Conservation (phyloP, 1,284 basidiomycete species). For the Trametes hirsuta region DNA sequence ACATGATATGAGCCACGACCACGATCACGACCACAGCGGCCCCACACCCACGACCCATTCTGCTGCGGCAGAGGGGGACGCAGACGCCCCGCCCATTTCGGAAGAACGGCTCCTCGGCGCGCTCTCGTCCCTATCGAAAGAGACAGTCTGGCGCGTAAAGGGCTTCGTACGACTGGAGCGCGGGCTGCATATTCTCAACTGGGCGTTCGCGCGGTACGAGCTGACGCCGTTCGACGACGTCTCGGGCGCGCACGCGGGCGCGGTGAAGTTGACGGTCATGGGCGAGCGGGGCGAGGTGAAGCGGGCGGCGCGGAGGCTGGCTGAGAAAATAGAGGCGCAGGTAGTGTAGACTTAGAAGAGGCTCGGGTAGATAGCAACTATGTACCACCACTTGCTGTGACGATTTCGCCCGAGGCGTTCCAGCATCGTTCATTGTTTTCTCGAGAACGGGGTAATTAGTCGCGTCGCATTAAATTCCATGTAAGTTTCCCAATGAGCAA, state of each 20-base stretch:
- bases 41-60: not conserved
- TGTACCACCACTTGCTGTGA: not conserved
- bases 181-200: constrained; percentile 75
- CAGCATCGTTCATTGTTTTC: too few relatives aligned
- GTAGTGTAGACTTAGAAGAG: constrained; percentile 4
- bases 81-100: constrained; percentile 6
- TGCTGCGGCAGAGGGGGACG: not conserved
- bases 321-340: constrained; percentile 50
- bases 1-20: not conserved
- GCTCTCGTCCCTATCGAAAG: constrained; percentile 62
- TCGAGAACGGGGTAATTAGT: not conserved
- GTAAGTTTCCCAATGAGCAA: not conserved
- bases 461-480: not conserved
- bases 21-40: not conserved
- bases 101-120: constrained; percentile 46
- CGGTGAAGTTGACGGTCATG: constrained; percentile 79
- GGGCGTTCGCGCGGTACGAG: constrained; percentile 88
- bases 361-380: not conserved
- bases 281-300: constrained; percentile 83
- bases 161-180: constrained; percentile 71
- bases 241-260: constrained; percentile 38
- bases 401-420: not conserved
- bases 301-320: constrained; percentile 59
- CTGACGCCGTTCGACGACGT: constrained; percentile 48
- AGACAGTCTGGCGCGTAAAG: constrained; percentile 78